Conservation (phyloP, 306 rosid genomes). For the Pterocarpus santalinus region DNA sequence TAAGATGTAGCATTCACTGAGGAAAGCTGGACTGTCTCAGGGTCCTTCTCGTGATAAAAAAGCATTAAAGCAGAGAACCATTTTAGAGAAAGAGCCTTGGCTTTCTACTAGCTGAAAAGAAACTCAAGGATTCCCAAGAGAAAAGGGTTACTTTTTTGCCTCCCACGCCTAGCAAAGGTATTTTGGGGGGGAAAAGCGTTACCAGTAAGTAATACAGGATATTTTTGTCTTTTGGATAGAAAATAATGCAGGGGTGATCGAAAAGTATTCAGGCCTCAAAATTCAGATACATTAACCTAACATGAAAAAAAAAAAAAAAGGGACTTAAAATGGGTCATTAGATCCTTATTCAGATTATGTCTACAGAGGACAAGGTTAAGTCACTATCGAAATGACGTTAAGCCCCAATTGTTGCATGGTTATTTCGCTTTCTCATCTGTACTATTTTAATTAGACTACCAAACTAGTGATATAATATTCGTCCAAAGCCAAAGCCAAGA, state of each 20-base stretch:
- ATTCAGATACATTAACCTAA: constrained; percentile 12
- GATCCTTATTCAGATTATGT: constrained; percentile 60
- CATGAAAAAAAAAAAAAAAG: neutral
- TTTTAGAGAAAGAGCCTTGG: constrained; percentile 49
- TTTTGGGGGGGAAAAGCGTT: neutral
- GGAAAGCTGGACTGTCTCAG: constrained; percentile 38
- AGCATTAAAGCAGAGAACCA: constrained; percentile 43
- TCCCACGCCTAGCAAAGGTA: constrained; percentile 69
- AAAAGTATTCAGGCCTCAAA: neutral
- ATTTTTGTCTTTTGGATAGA: neutral
- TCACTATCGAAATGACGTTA: constrained; percentile 59
- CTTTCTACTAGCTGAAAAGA: constrained; percentile 51
- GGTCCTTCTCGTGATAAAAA: constrained; percentile 41
- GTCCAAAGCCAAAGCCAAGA: neutral
- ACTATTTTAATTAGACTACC: constrained; percentile 11
- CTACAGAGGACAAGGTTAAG: constrained; percentile 47
- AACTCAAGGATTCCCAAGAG: constrained; percentile 40
- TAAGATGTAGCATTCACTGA: constrained; percentile 30
- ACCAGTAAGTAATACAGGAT: too few relatives aligned
- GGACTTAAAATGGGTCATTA: constrained; percentile 37
- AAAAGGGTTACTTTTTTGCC: constrained; percentile 51
- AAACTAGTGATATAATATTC: neutral
- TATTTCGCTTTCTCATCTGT: constrained; percentile 39
- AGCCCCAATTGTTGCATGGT: constrained; percentile 35
- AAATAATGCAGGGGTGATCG: neutral